Base-by-base conservation (phyloP, 768 basidiomycete genomes). In the Serendipita sp. region DNA sequence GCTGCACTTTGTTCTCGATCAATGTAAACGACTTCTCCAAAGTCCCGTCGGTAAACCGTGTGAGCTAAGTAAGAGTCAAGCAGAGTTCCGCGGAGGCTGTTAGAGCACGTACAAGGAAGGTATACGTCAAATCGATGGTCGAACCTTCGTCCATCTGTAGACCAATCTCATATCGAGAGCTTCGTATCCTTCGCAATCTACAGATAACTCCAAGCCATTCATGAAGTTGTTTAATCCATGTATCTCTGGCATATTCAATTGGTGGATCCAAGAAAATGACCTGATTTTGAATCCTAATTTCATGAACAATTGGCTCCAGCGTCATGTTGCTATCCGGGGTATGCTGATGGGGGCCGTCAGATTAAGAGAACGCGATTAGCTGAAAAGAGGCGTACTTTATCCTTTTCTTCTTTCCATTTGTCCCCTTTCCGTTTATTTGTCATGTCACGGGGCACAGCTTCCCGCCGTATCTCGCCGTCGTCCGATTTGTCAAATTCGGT, bases 231-330 rank as follows among this genome's bases (percentile, higher is more conserved):
- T 80, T 81, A 66, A 94, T 81, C 94, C 94, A 97, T 7, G 82
- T 87, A 60, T 88, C 83, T 46, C 94, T 84, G 0, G 95, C 92
- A 70, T 89, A 83, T 73, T 98, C 95, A 76, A 97, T 91, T 66
- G 96, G 96, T 32, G 96, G 96, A 73, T 98, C 95, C 63, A 98
- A 79, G 78, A 96, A 98, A 74, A 99, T 97, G 68, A 97, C 92
- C 73, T 99, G 96, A 72, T 99, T 96, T 72, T 94, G 89, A 81
- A 98, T 97, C 75, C 94, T 83, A 68, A 98, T 89, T 73, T 98
- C 95, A 73, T 98, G 94, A 4, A 95, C 80, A 65, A 96, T 86
- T 0, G 92, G 89, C 69, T 89, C 86, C 68, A 97, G 73, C 1
- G 80, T 78, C 81, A 94, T 84, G 66, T 81, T 80, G 13, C 82